Conservation (phyloP, 1,284 basidiomycete species). For the Mycocalia duriaeana region DNA sequence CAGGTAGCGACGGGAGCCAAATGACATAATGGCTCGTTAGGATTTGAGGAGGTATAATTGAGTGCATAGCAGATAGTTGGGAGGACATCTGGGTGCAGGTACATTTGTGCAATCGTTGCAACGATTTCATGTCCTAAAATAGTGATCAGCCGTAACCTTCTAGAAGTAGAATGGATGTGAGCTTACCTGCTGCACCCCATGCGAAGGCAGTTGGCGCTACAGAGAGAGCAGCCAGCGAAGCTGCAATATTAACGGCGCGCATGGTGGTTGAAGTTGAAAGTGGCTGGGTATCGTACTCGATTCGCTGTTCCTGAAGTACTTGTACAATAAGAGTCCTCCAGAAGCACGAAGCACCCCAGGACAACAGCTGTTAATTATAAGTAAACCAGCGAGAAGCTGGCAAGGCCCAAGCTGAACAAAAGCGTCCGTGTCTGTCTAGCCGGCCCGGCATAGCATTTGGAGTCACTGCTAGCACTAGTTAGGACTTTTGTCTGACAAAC, state of each 20-base stretch:
- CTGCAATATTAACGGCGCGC: background rate
- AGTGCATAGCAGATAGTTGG: conserved; percentile 70
- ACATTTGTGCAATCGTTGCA: conserved; percentile 89
- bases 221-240: conserved; percentile 2
- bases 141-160: background rate
- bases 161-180: background rate
- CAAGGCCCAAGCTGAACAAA: too few species aligned
- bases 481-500: too few species aligned
- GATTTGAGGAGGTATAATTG: conserved; percentile 38
- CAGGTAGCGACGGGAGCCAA: conserved; percentile 80
- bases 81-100: conserved; percentile 74
- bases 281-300: too few species aligned
- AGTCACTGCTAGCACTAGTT: too few species aligned
- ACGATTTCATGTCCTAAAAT: conserved; percentile 80
- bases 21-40: conserved; percentile 52
- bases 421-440: too few species aligned
- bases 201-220: conserved; percentile 17
- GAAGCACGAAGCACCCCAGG: too few species aligned
- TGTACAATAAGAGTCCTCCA: too few species aligned
- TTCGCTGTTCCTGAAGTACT: too few species aligned
- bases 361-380: too few species aligned
- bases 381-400: too few species aligned
- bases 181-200: conserved; percentile 33
- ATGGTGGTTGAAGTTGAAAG: background rate
- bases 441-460: too few species aligned